Percentiles rank a stretch among this genome's conserved stretches.
These are phyloP conservation scores for Mortierella antarctica DNA, from an alignment of 192 early-diverging fungal species.

Conservation along the genomic window DNA sequence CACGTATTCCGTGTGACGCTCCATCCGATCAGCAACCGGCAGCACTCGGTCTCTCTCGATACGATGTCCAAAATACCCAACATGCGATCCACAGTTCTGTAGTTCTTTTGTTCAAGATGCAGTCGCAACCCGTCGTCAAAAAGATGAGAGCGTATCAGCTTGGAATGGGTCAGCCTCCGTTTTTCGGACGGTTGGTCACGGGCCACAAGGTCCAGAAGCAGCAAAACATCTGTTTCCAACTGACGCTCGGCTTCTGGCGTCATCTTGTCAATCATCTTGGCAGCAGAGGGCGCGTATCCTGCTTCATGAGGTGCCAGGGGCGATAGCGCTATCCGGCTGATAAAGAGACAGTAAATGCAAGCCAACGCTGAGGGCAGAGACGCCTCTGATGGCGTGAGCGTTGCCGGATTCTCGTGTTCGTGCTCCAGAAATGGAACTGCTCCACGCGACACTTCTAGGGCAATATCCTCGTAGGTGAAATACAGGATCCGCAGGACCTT, in stretches of 20 bases:
- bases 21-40: constrained; percentile 32
- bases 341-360: constrained; percentile 23
- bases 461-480: constrained; percentile 11
- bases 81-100: not conserved
- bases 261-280: not conserved
- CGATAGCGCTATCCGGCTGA: constrained; percentile 3
- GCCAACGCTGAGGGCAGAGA: constrained; percentile 13
- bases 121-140: constrained; percentile 17
- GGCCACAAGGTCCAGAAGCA: constrained; percentile 5
- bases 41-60: constrained; percentile 13
- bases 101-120: not conserved
- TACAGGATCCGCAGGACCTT: constrained; percentile 14
- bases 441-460: constrained; percentile 9
- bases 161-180: not conserved
- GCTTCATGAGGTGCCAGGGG: not conserved
- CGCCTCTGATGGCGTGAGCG: not conserved
- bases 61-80: constrained; percentile 20
- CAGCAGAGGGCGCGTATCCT: not conserved
- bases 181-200: constrained; percentile 11
- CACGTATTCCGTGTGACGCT: constrained; percentile 11
- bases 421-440: constrained; percentile 23
- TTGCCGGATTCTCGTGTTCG: constrained; percentile 12
- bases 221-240: constrained; percentile 19
- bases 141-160: constrained; percentile 17
- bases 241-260: constrained; percentile 9